Base-by-base conservation (phyloP, 495 filamentous ascomycete species). In the Paragyromitra xinjiangensis region DNA sequence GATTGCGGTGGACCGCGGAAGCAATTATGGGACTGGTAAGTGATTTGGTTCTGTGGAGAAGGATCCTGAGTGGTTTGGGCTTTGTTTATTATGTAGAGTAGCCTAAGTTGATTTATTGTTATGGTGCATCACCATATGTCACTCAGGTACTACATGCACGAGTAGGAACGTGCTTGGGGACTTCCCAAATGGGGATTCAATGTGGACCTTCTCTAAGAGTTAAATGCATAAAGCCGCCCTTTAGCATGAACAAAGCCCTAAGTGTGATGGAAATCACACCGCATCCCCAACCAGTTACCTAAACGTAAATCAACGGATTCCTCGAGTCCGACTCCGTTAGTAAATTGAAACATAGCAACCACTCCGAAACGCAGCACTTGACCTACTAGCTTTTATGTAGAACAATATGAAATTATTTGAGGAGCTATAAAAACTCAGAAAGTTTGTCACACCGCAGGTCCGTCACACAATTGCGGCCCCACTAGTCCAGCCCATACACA, bases 121-220 rank as follows among this genome's bases (percentile, higher is more conserved):
- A 19, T 51, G 3, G 48, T 34, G 44, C 44, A 6, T 66, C 64
- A 66, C 19, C 26, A 66, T 12, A 66, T 65, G 29, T 65, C 63
- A 65, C 63, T 50, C 44, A 66, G 48, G 19, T 2, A 45, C n/a
- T 34, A 9, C 5, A 24, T 9, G 16, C 42, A 44, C 42, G 12
- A 44, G 7, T 11, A 8, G 42, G 0, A 3, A 12, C 42, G 9
- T 12, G 8, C 12, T 44, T 44, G 29, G 29, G 29, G 29, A 34
- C 29, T 34, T 3, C 29, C 29, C 29, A 34, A 34, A 34, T 34
- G 29, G 29, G 29, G 29, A 34, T 34, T 34, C 29, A 34, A 34
- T 3, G 29, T 34, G 2, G 29, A 3, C 29, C 29, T 34, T 34
- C 26, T 29, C 29, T 34, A 34, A 34, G 29, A 34, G 3, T 0